These are phyloP conservation scores for Conticribra guillardii DNA, from an alignment of 108 stramenopile genomes.

Conservation along the genomic window DNA sequence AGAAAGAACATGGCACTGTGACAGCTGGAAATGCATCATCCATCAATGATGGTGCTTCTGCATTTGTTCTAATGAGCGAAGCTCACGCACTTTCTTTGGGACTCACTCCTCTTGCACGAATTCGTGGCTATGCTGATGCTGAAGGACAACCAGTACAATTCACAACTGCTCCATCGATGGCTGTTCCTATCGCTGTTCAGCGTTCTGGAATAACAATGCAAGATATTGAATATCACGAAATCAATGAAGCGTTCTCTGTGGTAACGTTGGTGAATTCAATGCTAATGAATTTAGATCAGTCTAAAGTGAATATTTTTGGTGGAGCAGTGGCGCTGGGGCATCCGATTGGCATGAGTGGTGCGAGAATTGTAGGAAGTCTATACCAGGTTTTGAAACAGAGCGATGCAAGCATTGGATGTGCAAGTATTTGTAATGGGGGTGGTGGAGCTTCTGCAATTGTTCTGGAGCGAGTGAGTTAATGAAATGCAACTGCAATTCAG, in stretches of 20 bases:
- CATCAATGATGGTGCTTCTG: conserved; percentile 96
- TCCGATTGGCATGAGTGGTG: conserved; percentile 95
- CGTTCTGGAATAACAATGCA: conserved; percentile 71
- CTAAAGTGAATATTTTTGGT: conserved; percentile 91
- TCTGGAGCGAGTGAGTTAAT: conserved; percentile 85
- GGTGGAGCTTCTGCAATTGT: conserved; percentile 97
- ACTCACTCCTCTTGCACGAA: conserved; percentile 81
- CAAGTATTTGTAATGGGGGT: conserved; percentile 98
- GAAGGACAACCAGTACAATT: conserved; percentile 91
- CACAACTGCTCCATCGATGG: conserved; percentile 91
- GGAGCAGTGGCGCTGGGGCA: conserved; percentile 96
- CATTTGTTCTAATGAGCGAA: conserved; percentile 90
- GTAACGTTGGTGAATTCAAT: conserved; percentile 93
- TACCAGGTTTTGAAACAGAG: conserved; percentile 83
- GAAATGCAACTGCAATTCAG: neutral
- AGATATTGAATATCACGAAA: conserved; percentile 97
- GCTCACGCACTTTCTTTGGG: conserved; percentile 64
- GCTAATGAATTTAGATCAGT: conserved; percentile 79
- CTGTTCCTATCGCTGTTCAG: conserved; percentile 86
- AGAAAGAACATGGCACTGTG: conserved; percentile 86
- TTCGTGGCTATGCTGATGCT: conserved; percentile 89
- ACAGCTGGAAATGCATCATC: conserved; percentile 98
- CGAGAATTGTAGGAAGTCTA: conserved; percentile 92
- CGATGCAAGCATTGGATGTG: conserved; percentile 90
- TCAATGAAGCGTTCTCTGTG: conserved; percentile 98